Evolutionary conservation across 2,329 filamentous ascomycete species (phyloP).

Genomic region (Penicillium sp.): DNA sequence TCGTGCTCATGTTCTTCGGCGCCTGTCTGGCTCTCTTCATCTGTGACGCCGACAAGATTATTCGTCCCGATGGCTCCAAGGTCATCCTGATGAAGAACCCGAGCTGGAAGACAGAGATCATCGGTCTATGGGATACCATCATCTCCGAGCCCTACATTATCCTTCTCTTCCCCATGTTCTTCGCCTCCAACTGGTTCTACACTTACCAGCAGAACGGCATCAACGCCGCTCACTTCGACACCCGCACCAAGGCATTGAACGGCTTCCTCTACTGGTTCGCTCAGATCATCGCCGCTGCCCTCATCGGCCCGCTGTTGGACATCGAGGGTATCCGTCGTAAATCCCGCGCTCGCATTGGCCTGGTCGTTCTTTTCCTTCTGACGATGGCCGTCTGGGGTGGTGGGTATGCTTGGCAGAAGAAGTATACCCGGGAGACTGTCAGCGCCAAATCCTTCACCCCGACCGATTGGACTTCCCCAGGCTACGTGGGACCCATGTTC

Average conservation of each 20-base stretch:
- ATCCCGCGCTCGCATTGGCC: slow-evolving; percentile 59
- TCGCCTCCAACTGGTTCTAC: slow-evolving; percentile 72
- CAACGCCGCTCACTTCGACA: slow-evolving; percentile 65
- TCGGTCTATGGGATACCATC: slow-evolving; percentile 68
- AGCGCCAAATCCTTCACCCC: slow-evolving; percentile 4
- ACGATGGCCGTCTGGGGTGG: slow-evolving; percentile 77
- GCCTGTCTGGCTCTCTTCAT: slow-evolving; percentile 65
- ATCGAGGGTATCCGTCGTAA: slow-evolving; percentile 54
- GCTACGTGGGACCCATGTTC: slow-evolving; percentile 74
- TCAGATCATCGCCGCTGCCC: slow-evolving; percentile 67
- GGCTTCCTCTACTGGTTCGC: slow-evolving; percentile 67
- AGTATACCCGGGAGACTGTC: slow-evolving; percentile 47
- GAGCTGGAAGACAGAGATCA: slow-evolving; percentile 70
- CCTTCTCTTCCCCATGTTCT: slow-evolving; percentile 74
- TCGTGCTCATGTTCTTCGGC: slow-evolving; percentile 69
- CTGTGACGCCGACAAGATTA: slow-evolving; percentile 63
- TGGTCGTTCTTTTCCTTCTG: slow-evolving; percentile 57
- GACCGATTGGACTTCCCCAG: slow-evolving; percentile 62
- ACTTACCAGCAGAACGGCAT: slow-evolving; percentile 70
- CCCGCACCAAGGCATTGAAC: slow-evolving; percentile 67
- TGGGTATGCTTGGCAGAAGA: slow-evolving; percentile 68
- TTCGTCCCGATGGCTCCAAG: slow-evolving; percentile 68
- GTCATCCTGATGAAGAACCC: slow-evolving; percentile 86
- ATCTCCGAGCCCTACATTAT: slow-evolving; percentile 65
- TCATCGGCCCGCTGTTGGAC: slow-evolving; percentile 69